Percentiles rank a stretch among this genome's conserved stretches.
These are phyloP conservation scores for Cyclotella cryptica DNA, from an alignment of 108 stramenopile genomes.

Conservation along the genomic window DNA sequence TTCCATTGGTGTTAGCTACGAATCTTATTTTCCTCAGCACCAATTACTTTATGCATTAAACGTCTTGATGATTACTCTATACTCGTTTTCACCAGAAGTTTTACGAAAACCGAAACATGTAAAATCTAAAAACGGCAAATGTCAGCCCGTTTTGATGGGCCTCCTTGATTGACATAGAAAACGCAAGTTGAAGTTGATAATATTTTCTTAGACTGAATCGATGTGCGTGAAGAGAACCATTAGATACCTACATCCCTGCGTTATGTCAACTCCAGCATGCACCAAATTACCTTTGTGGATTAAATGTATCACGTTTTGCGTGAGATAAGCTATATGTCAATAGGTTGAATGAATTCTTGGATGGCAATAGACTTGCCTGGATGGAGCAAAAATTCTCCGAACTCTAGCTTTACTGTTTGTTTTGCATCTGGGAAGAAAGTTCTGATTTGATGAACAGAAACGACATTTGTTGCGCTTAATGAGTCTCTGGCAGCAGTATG, in stretches of 20 bases:
- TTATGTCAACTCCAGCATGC: constrained; percentile 49
- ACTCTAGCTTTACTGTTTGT: constrained; percentile 59
- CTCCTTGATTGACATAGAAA: no score
- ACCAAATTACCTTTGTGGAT: constrained; percentile 68
- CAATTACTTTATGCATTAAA: neutral
- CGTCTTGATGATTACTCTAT: neutral
- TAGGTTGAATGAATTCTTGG: no score
- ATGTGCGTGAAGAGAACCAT: constrained; percentile 78
- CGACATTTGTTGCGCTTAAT: neutral
- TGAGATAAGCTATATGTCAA: no score
- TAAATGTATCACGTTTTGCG: constrained; percentile 1
- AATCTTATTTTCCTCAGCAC: no score
- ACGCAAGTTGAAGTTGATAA: no score
- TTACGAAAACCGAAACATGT: neutral
- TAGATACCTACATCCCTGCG: constrained; percentile 68
- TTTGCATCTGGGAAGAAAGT: constrained; percentile 69
- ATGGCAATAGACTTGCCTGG: constrained; percentile 48
- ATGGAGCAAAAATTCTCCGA: constrained; percentile 81
- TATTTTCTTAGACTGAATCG: neutral
- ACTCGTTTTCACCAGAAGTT: no score
- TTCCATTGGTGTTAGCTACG: neutral
- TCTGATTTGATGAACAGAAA: constrained; percentile 28
- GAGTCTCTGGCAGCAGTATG: neutral
- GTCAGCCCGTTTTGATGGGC: neutral
- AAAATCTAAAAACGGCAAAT: neutral